Evolutionary conservation across 1,284 basidiomycete species (phyloP).

Genomic region (Ustilago loliicola): DNA sequence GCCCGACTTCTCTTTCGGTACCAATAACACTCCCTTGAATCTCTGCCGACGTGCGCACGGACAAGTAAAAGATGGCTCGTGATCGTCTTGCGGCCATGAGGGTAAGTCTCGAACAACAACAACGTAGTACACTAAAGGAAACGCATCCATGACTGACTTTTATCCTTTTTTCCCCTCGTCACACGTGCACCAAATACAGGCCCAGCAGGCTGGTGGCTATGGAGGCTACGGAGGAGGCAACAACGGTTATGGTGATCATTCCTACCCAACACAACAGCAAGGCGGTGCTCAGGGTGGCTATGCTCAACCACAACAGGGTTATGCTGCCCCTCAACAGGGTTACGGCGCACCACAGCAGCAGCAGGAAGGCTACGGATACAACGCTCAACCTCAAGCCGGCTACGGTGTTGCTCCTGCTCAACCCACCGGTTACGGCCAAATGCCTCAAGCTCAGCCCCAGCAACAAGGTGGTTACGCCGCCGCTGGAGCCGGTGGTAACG

Average conservation of each 20-base stretch:
- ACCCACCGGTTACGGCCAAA: conserved; percentile 37
- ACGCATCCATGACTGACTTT: conserved; percentile 14
- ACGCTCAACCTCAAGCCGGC: conserved; percentile 26
- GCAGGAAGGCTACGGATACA: conserved; percentile 27
- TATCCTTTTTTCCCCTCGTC: background rate
- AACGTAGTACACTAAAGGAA: background rate
- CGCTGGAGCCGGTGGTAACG: conserved; percentile 14
- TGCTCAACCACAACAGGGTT: conserved; percentile 20
- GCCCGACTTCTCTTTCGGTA: background rate
- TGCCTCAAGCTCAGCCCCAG: conserved; percentile 37
- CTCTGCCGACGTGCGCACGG: background rate
- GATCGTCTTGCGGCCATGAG: conserved; percentile 62
- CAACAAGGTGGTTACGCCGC: conserved; percentile 32
- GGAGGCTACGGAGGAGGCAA: conserved; percentile 64
- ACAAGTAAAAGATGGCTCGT: conserved; percentile 45
- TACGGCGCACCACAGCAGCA: conserved; percentile 18
- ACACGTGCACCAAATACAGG: conserved; percentile 21
- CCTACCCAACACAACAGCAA: conserved; percentile 66
- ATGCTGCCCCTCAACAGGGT: conserved; percentile 33
- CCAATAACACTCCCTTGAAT: background rate
- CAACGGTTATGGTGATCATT: conserved; percentile 70
- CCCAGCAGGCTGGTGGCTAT: conserved; percentile 64
- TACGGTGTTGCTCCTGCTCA: conserved; percentile 18
- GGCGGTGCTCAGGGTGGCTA: conserved; percentile 38
- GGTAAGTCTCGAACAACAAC: conserved; percentile 32